Evolutionary conservation across 148 eudicot species (phyloP), one percentile per base, ranked within the genome.

Genomic region (Simmondsia chinensis): DNA sequence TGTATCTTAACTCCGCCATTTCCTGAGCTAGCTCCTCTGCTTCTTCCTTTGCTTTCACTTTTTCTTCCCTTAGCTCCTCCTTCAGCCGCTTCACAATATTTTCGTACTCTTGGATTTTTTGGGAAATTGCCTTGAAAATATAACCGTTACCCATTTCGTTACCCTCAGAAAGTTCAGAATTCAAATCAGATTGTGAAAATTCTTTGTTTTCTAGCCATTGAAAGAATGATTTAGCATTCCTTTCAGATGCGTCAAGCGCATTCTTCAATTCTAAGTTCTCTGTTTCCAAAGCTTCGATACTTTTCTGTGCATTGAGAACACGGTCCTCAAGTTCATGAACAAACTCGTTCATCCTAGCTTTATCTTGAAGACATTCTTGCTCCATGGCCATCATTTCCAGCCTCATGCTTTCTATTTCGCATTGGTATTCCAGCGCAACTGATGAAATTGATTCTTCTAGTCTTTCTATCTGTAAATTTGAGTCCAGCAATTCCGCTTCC

Each of bases 1-100:
- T 83, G 55, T 86, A 86, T 51, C 95, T 65, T 52, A 86, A 51
- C 59, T 86, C 95, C 3, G 95, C 95, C 95, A 86, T 86, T 71
- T 86, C 95, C 43, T 86, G 95, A 56, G 95, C 63, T 30, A 86
- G 63, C 49, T 86, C 95, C 48, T 82, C 95, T 1, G 79, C 80
- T 48, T 86, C 91, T 56, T 86, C 95, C 47, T 79, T 86, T 28
- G 93, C 74, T 60, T 64, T 86, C 6, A 61, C 46, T 60, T 63
- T 86, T 60, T 78, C 72, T 39, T 50, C 72, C 58, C 50, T 70
- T 13, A 86, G 66, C 49, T 82, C 81, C 46, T 70, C 83, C 76
- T 70, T 78, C 4, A 86, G 76, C 57, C 64, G 61, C 43, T 58
- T 61, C 22, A 77, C 73, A 26, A 70, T 59, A 52, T 39, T 34